Percentiles rank a stretch among this genome's conserved stretches.
These are phyloP conservation scores for Gossypium laxum DNA, from an alignment of 441 rosid species.

Conservation along the genomic window DNA sequence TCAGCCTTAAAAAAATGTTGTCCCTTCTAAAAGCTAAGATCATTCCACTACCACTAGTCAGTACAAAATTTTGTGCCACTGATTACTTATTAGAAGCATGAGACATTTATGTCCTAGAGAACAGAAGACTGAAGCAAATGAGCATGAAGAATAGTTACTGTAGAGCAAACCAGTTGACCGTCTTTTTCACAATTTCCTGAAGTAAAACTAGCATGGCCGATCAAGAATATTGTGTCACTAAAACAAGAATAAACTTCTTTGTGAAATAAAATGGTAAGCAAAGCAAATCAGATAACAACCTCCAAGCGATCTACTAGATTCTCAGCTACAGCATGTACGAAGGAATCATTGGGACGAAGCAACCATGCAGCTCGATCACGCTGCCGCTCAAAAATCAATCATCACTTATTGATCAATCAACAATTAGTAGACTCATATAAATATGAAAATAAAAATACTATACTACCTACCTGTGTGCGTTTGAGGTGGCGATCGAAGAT, in stretches of 20 bases:
- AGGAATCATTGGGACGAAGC: slow-evolving; percentile 49
- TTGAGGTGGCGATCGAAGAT: slow-evolving; percentile 86
- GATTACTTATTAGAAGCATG: not conserved
- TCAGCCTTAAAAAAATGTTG: not conserved
- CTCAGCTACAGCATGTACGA: slow-evolving; percentile 83
- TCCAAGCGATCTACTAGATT: slow-evolving; percentile 81
- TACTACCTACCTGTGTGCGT: slow-evolving; percentile 49
- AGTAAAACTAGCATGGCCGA: not conserved
- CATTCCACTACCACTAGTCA: not conserved
- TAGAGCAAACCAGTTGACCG: not conserved
- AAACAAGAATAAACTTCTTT: not conserved
- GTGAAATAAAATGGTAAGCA: not conserved
- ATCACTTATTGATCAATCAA: not conserved
- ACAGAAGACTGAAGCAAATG: not conserved
- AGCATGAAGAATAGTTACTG: not conserved
- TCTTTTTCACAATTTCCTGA: not conserved
- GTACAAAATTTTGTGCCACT: not conserved
- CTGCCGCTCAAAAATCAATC: slow-evolving; percentile 29
- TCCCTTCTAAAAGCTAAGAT: not conserved
- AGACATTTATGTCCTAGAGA: not conserved
- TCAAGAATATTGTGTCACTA: not conserved
- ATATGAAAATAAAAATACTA: not conserved
- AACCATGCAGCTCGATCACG: slow-evolving; percentile 97
- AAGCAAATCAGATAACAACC: slow-evolving; percentile 28
- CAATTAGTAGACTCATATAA: not conserved